phyloP scores from a whole-genome alignment of 2,329 filamentous ascomycete genomes.

The Trichoderma sp. region DNA sequence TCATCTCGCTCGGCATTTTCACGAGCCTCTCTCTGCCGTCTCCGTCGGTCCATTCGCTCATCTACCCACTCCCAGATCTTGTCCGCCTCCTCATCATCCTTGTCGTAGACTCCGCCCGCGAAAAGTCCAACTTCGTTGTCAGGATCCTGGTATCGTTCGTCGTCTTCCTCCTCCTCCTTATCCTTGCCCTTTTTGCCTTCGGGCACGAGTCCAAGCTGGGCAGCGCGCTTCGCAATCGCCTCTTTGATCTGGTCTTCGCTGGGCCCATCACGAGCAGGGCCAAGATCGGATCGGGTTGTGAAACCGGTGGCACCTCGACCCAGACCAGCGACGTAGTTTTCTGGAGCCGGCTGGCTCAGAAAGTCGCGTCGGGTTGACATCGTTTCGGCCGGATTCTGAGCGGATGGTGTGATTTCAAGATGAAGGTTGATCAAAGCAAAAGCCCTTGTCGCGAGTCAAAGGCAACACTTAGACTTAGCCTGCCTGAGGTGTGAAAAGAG shows the following conservation, averaged over 20 bases:
- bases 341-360: constrained; percentile 79
- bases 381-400: constrained; percentile 32
- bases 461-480: constrained; percentile 12
- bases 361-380: constrained; percentile 77
- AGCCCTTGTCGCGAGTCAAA: constrained; percentile 18
- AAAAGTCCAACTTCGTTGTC: constrained; percentile 97
- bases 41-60: constrained; percentile 93
- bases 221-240: constrained; percentile 90
- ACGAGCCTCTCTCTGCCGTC: constrained; percentile 89
- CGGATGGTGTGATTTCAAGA: neutral
- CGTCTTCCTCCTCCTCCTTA: constrained; percentile 71
- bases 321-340: constrained; percentile 93
- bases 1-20: constrained; percentile 90
- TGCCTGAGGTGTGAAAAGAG: constrained; percentile 18
- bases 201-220: constrained; percentile 72
- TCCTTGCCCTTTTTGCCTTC: constrained; percentile 73
- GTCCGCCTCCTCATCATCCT: constrained; percentile 97
- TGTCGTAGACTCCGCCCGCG: constrained; percentile 92
- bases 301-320: constrained; percentile 98
- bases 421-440: constrained; percentile 12
- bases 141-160: constrained; percentile 88
- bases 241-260: constrained; percentile 99
- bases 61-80: constrained; percentile 94
- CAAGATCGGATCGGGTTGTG: constrained; percentile 94
- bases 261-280: constrained; percentile 90